Percentiles rank a stretch among this genome's conserved stretches.
Conservation (phyloP, 257 asterid genomes). For the Gentiana macrophylla region DNA sequence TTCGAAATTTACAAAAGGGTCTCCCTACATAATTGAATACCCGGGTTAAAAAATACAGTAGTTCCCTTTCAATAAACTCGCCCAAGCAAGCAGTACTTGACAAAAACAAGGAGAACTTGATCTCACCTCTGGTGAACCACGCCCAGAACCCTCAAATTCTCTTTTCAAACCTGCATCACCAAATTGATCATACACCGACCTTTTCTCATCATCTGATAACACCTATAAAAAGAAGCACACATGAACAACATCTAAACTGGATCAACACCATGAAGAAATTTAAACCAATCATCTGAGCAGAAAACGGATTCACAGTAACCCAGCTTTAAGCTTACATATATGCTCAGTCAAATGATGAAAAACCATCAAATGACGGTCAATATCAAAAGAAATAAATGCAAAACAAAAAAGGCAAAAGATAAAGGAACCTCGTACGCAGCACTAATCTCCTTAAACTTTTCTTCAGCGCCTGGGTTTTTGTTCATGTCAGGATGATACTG, state of each 20-base stretch:
- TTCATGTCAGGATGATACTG: slow-evolving; percentile 98
- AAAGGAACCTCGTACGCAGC: slow-evolving; percentile 87
- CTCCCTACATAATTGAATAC: slow-evolving; percentile 38
- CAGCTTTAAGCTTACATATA: neutral
- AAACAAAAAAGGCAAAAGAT: neutral
- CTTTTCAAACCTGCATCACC: slow-evolving; percentile 83
- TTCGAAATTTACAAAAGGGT: slow-evolving; percentile 72
- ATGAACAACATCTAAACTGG: neutral
- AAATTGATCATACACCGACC: slow-evolving; percentile 74
- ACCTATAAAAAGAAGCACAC: slow-evolving; percentile 27
- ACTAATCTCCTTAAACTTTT: slow-evolving; percentile 80
- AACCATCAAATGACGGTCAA: neutral
- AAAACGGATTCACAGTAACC: neutral
- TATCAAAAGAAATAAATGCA: neutral
- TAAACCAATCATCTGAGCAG: neutral
- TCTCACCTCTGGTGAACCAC: slow-evolving; percentile 62
- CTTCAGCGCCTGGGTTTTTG: slow-evolving; percentile 78
- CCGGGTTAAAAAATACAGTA: neutral
- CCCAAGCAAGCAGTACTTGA: neutral
- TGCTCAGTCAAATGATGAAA: neutral
- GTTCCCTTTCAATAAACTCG: neutral
- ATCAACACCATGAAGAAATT: neutral
- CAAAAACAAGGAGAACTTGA: slow-evolving; percentile 9
- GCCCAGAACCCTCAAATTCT: slow-evolving; percentile 43
- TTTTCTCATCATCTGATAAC: slow-evolving; percentile 80